Conservation (phyloP, 108 stramenopile species). For the Cyclotella kingstonii region DNA sequence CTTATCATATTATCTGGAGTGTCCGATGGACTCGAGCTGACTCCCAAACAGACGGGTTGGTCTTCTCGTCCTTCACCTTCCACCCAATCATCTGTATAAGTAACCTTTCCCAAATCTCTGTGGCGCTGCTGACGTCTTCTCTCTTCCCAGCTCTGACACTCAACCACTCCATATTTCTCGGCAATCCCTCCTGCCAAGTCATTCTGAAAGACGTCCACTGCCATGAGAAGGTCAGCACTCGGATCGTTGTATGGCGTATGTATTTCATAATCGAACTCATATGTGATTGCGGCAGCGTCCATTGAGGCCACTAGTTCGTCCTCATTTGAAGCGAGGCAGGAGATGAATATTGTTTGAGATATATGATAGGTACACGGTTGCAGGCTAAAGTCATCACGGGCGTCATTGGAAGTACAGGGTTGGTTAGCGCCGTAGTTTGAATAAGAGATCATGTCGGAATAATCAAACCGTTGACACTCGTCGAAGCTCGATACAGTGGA, state of each 20-base stretch:
- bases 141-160: not conserved
- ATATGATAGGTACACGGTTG: not conserved
- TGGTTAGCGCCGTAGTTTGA: not conserved
- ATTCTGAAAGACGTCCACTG: conserved; percentile 7
- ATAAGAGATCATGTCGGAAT: too few relatives aligned
- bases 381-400: conserved; percentile 2
- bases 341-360: not conserved
- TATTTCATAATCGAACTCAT: conserved; percentile 11
- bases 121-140: not conserved
- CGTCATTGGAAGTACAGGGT: conserved; percentile 8
- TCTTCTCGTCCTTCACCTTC: not conserved
- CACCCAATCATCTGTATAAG: not conserved
- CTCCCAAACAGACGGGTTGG: not conserved
- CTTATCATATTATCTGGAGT: conserved; percentile 2
- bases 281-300: not conserved
- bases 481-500: not conserved
- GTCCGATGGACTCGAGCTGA: conserved; percentile 3
- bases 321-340: not conserved
- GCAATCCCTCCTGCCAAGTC: not conserved
- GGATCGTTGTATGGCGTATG: not conserved
- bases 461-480: not conserved
- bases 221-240: not conserved
- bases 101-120: not conserved
- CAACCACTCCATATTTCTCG: not conserved
- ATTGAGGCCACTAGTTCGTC: not conserved